These are phyloP conservation scores for Clarkia xantiana DNA, from an alignment of 345 rosid genomes.

Conservation along the genomic window DNA sequence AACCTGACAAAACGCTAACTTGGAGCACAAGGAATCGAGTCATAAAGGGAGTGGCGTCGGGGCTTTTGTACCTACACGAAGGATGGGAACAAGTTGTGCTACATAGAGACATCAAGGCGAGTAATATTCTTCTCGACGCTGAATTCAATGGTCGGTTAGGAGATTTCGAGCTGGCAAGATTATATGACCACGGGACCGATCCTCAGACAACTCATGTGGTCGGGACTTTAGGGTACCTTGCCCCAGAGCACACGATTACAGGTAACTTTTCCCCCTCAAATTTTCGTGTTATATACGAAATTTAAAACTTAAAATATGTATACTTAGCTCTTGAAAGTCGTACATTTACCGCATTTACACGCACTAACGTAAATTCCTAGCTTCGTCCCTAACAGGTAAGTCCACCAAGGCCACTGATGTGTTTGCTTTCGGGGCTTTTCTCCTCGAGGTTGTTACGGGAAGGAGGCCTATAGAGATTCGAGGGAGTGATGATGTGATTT, in stretches of 20 bases:
- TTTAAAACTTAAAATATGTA: too few relatives aligned
- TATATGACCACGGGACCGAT: constrained; percentile 23
- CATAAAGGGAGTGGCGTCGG: constrained; percentile 32
- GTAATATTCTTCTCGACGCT: constrained; percentile 27
- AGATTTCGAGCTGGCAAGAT: constrained; percentile 39
- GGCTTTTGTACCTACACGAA: constrained; percentile 30
- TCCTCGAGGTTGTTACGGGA: constrained; percentile 44
- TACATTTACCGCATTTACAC: too few relatives aligned
- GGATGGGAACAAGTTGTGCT: constrained; percentile 38
- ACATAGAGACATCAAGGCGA: constrained; percentile 37
- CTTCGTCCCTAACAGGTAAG: constrained; percentile 27
- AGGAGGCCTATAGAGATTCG: constrained; percentile 23
- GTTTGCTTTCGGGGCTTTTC: too few relatives aligned
- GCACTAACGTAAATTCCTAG: too few relatives aligned
- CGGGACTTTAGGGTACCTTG: constrained; percentile 39
- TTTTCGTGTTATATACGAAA: too few relatives aligned
- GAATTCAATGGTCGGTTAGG: constrained; percentile 25
- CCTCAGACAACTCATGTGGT: constrained; percentile 25
- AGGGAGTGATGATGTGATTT: constrained; percentile 7
- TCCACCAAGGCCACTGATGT: constrained; percentile 27
- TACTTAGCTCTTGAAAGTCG: too few relatives aligned
- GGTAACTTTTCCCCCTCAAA: too few relatives aligned
- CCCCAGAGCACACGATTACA: constrained; percentile 29
- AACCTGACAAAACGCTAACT: constrained; percentile 14
- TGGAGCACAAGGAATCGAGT: constrained; percentile 26